A percentile compares a stretch with the other conserved stretches of the same genome.
Evolutionary conservation across 2,329 filamentous ascomycete species (phyloP).

Genomic region (Endocalyx cinctus): DNA sequence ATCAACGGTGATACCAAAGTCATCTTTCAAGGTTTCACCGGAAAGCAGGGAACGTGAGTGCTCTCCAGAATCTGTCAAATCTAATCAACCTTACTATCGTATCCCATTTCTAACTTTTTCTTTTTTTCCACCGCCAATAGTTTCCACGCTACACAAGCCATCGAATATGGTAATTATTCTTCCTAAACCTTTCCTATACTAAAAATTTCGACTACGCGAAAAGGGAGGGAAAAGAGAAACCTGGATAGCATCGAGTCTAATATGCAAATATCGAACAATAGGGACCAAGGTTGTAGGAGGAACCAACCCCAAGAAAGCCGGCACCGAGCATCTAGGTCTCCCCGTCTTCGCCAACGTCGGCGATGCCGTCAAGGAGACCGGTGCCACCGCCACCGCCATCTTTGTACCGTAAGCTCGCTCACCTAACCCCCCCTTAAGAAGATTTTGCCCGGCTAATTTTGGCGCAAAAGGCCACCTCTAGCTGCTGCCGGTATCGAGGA

Average conservation of each 20-base stretch:
- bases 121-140: constrained; percentile 40
- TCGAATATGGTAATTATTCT: constrained; percentile 78
- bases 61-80: not conserved
- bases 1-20: constrained; percentile 94
- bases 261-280: constrained; percentile 32
- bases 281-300: constrained; percentile 97
- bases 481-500: constrained; percentile 96
- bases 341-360: constrained; percentile 89
- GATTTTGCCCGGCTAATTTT: constrained; percentile 3
- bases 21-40: constrained; percentile 94
- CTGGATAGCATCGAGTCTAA: constrained; percentile 22
- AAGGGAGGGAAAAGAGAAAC: constrained; percentile 8
- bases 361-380: constrained; percentile 85
- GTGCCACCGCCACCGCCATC: constrained; percentile 87
- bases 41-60: constrained; percentile 89
- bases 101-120: constrained; percentile 25
- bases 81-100: constrained; percentile 1
- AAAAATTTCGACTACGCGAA: constrained; percentile 4
- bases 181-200: constrained; percentile 1
- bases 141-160: constrained; percentile 96
- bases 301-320: constrained; percentile 99
- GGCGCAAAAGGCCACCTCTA: constrained; percentile 65
- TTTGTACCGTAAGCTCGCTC: constrained; percentile 82
- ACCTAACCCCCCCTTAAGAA: constrained; percentile 37
- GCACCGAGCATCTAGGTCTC: constrained; percentile 78